Percentiles rank a stretch among this genome's conserved stretches.
Conservation (phyloP, 768 basidiomycete genomes). For the Pisolithus microcarpus region DNA sequence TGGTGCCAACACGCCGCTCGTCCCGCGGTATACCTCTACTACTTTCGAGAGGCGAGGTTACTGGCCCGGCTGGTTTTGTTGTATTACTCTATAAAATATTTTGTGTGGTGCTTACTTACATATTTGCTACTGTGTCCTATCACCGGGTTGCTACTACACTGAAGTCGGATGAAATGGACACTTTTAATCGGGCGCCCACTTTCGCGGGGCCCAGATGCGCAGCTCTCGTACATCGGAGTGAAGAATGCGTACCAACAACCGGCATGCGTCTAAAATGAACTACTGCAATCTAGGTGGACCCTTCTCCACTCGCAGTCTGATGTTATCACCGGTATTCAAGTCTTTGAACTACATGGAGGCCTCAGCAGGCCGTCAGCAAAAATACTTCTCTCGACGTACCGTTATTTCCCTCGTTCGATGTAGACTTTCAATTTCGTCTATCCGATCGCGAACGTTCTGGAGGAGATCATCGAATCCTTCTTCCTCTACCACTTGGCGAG, state of each 20-base stretch:
- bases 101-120: not conserved
- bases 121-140: not conserved
- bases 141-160: not conserved
- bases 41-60: not conserved
- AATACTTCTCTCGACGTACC: slow-evolving; percentile 31
- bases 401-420: slow-evolving; percentile 74
- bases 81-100: not conserved
- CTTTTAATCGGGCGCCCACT: not conserved
- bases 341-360: slow-evolving; percentile 35
- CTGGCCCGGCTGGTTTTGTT: not conserved
- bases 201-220: not conserved
- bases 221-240: not conserved
- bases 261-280: not conserved
- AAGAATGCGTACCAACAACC: not conserved
- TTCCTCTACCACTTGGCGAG: slow-evolving; percentile 60
- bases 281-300: slow-evolving; percentile 12
- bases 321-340: slow-evolving; percentile 30
- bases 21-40: not conserved
- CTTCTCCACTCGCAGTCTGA: slow-evolving; percentile 54
- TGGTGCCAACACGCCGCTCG: not conserved
- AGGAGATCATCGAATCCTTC: slow-evolving; percentile 77
- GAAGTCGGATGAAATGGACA: not conserved
- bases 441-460: slow-evolving; percentile 62
- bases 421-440: slow-evolving; percentile 83
- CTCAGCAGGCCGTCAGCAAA: not conserved